Conservation (phyloP, 768 basidiomycete species). For the Grammothele lineata region DNA sequence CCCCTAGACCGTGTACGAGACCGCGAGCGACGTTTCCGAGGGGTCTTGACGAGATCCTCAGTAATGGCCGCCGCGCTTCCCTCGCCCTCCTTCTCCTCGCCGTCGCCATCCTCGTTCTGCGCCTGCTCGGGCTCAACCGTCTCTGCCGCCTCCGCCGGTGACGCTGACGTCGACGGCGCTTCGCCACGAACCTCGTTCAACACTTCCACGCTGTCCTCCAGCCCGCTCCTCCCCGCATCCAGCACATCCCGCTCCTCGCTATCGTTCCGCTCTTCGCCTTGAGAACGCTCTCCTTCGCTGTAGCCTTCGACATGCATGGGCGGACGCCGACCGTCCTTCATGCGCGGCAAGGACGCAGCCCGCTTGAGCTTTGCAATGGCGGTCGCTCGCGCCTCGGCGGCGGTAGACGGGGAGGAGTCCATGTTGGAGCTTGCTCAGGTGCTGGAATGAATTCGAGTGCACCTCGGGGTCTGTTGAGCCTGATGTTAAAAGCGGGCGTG, state of each 20-base stretch:
- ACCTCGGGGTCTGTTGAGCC: conserved; percentile 25
- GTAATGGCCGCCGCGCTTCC: conserved; percentile 7
- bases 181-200: conserved; percentile 19
- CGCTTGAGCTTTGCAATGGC: conserved; percentile 90
- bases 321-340: conserved; percentile 86
- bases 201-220: conserved; percentile 15
- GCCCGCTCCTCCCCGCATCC: conserved; percentile 2
- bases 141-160: neutral
- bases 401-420: conserved; percentile 35
- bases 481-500: conserved; percentile 14
- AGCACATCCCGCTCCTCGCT: conserved; percentile 26
- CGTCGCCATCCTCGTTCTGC: conserved; percentile 7
- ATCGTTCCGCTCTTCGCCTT: conserved; percentile 33
- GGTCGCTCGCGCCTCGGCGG: conserved; percentile 78
- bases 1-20: conserved; percentile 59
- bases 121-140: conserved; percentile 5
- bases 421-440: conserved; percentile 22
- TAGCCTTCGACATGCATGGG: conserved; percentile 82
- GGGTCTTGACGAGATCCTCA: conserved; percentile 26
- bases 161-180: conserved; percentile 2
- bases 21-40: conserved; percentile 64
- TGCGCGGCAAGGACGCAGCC: conserved; percentile 85
- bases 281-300: conserved; percentile 72
- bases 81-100: conserved; percentile 7
- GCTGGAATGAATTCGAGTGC: conserved; percentile 17